Evolutionary conservation across 441 rosid species (phyloP), one percentile per base, ranked within the genome.

Genomic region (Pelargonium hybrid): DNA sequence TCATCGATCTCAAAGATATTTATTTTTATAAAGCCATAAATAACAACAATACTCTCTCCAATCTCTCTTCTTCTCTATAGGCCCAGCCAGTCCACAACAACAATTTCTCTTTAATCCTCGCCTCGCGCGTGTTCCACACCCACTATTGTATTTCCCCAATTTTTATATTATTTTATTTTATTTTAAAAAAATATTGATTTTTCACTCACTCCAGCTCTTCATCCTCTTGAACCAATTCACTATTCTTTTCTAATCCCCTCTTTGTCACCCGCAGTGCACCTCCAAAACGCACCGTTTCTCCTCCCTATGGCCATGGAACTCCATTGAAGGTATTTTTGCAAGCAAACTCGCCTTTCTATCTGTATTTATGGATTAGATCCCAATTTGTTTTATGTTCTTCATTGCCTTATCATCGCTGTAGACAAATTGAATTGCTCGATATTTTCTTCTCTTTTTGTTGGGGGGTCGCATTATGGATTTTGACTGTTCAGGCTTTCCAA

Each of bases 391-490:
- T 31, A 6, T 31, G 37, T 31, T 31, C 37, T 34, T 34, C 39
- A 34, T 34, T 34, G 39, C 39, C 7, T 34, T 34, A 34, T 34
- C 39, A n/a, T n/a, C n/a, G 39, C 39, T 6, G 39, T 34, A 34
- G 39, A 34, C 7, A 45, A 26, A 69, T 80, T 71, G 74, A 69
- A 79, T 78, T 81, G 9, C 20, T 17, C 25, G 20, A 17, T 54
- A 17, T 54, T 48, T n/a, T 17, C 20, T 18, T 54, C 62, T 85
- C 80, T 87, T 90, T 87, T 80, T 31, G 73, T 78, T 45, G 68
- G 66, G 21, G 71, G 75, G 75, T 48, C 78, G 92, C 89, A 82
- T 82, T 81, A 65, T 74, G 82, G 83, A 66, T 74, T 74, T 71
- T 76, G 72, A 67, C 71, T 56, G 82, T 54, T 66, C 56, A 3